Base-by-base conservation (phyloP, 148 eudicot genomes). In the Rhododendron molle region DNA sequence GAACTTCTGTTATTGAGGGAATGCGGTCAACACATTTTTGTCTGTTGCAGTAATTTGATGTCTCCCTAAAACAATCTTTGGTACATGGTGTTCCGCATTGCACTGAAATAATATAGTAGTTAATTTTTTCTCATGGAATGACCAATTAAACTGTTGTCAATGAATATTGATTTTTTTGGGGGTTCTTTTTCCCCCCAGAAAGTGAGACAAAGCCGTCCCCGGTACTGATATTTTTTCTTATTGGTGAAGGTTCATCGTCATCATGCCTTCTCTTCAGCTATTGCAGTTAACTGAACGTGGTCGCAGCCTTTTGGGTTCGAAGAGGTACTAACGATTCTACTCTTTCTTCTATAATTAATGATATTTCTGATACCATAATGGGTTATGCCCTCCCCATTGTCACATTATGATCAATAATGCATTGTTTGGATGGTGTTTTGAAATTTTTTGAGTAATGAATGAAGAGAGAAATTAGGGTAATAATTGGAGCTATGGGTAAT, bases 241-340 rank as follows among this genome's bases (percentile, higher is more conserved):
- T 44, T 83, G 74, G 83, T 85, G 88, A 87, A 87, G 85, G 76
- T 77, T 78, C 85, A 83, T 88, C 84, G 86, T 79, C 85, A 86
- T 78, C 86, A 96, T 97, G 99, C 88, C 98, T 88, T 97, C 99
- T 84, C 98, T 95, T 89, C 99, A 97, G 90, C 94, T 97, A 81
- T 90, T 97, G 88, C 98, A 92, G 88, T 87, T 97, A 87, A 97
- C 97, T 76, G 98, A 95, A 89, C 99, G 87, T 89, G 99, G 99
- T 69, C 95, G 94, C 34, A 88, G 90, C 87, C 89, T 97, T 88
- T 90, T 95, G 87, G 91, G 95, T 72, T 97, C 98, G 0, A 92
- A 94, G 89, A 93, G 98, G 99, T 94, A 85, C 73, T 54, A 18
- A 46, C 28, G 58, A 2, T 86, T 79, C 23, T 28, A 36, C 40